Evolutionary conservation across 768 basidiomycete species (phyloP).

Genomic region (Scleroderma bovista): DNA sequence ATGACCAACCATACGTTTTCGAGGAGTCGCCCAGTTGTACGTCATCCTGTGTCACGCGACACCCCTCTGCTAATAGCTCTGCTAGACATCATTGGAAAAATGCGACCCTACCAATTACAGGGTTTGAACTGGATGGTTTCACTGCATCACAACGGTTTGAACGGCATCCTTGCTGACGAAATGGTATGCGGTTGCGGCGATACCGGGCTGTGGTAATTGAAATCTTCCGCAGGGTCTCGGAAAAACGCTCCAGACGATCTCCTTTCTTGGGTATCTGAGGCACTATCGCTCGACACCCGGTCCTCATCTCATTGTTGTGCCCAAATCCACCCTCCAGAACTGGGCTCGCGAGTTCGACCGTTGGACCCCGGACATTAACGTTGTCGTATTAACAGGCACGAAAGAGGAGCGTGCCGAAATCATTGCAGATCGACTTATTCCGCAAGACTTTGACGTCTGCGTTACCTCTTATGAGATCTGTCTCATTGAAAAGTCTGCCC

Average conservation of each 20-base stretch:
- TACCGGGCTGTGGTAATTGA: slow-evolving; percentile 1
- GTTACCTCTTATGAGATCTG: slow-evolving; percentile 98
- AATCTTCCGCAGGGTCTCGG: slow-evolving; percentile 69
- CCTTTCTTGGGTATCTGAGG: slow-evolving; percentile 93
- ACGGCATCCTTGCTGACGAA: slow-evolving; percentile 96
- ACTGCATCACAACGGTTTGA: slow-evolving; percentile 91
- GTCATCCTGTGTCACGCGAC: slow-evolving; percentile 9
- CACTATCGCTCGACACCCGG: slow-evolving; percentile 71
- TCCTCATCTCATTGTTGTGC: slow-evolving; percentile 93
- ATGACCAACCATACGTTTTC: slow-evolving; percentile 90
- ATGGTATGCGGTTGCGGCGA: slow-evolving; percentile 49
- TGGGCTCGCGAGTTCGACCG: slow-evolving; percentile 90
- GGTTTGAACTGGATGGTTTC: slow-evolving; percentile 98
- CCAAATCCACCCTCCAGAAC: slow-evolving; percentile 97
- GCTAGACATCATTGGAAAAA: slow-evolving; percentile 79
- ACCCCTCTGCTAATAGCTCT: slow-evolving; percentile 1
- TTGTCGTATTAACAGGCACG: slow-evolving; percentile 75
- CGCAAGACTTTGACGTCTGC: slow-evolving; percentile 88
- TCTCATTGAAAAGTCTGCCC: slow-evolving; percentile 85
- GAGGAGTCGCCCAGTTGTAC: slow-evolving; percentile 89
- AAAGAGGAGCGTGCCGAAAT: slow-evolving; percentile 87
- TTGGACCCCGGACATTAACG: slow-evolving; percentile 88
- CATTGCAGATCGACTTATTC: slow-evolving; percentile 71
- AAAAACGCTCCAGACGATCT: slow-evolving; percentile 97
- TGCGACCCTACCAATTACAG: slow-evolving; percentile 94